Evolutionary conservation across 164 flowering plant genomes (phyloP).

Genomic region (Vitis riparia): DNA sequence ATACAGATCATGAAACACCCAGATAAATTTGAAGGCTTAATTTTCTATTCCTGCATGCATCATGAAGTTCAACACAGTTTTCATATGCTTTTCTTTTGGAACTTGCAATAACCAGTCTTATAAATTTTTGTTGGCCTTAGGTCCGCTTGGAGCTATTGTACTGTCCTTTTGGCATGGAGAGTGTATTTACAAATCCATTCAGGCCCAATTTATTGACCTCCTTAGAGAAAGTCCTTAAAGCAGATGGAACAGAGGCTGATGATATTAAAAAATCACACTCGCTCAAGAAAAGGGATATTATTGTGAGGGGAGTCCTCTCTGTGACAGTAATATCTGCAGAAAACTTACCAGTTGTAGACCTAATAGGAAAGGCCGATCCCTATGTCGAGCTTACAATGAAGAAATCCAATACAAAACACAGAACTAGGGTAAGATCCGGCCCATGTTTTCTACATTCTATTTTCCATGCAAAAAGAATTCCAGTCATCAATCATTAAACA

Average conservation of each 20-base stretch:
- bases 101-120: not conserved
- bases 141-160: conserved; percentile 94
- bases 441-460: not conserved
- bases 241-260: conserved; percentile 31
- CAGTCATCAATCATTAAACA: too few species aligned
- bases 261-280: conserved; percentile 24
- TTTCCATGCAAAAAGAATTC: not conserved
- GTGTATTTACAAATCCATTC: conserved; percentile 61
- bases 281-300: conserved; percentile 59
- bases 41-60: too few species aligned
- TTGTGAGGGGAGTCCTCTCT: conserved; percentile 92
- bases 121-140: conserved; percentile 28
- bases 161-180: conserved; percentile 65
- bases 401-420: conserved; percentile 65
- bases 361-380: conserved; percentile 96
- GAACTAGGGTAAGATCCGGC: conserved; percentile 67
- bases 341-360: conserved; percentile 74
- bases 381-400: conserved; percentile 74
- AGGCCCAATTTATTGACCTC: conserved; percentile 65
- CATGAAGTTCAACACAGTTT: not conserved
- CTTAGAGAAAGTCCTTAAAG: conserved; percentile 73
- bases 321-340: conserved; percentile 94
- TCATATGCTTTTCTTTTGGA: not conserved
- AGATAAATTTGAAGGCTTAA: too few species aligned
- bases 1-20: too few species aligned